These are phyloP conservation scores for Rhizopogon sp. DNA, from an alignment of 768 basidiomycete genomes.

Conservation along the genomic window DNA sequence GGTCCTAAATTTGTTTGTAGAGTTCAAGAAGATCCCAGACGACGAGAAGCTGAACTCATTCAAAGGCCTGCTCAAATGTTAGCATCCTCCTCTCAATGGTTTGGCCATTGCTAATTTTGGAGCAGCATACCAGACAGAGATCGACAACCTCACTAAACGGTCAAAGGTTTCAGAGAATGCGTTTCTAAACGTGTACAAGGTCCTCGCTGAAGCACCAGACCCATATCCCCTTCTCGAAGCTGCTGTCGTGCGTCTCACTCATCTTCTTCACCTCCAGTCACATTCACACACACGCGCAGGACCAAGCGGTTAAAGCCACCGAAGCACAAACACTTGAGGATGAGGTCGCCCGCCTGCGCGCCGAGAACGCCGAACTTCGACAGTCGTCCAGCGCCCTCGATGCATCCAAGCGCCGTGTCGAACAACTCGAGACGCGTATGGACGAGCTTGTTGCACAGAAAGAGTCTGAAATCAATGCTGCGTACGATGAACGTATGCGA, in stretches of 20 bases:
- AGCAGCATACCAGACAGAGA: slow-evolving; percentile 91
- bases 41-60: slow-evolving; percentile 82
- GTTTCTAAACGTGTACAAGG: slow-evolving; percentile 95
- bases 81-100: slow-evolving; percentile 8
- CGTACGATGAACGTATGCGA: slow-evolving; percentile 91
- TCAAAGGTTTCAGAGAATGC: slow-evolving; percentile 92
- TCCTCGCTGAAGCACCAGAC: slow-evolving; percentile 94
- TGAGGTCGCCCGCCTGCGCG: slow-evolving; percentile 67
- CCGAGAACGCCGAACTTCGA: slow-evolving; percentile 81
- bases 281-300: slow-evolving; percentile 38
- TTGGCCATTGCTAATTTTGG: background rate
- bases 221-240: slow-evolving; percentile 95
- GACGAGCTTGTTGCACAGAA: slow-evolving; percentile 87
- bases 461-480: slow-evolving; percentile 95
- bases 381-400: slow-evolving; percentile 66
- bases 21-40: slow-evolving; percentile 95
- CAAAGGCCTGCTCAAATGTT: slow-evolving; percentile 88
- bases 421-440: slow-evolving; percentile 93
- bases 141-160: slow-evolving; percentile 91
- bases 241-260: slow-evolving; percentile 60
- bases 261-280: background rate
- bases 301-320: slow-evolving; percentile 85
- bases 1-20: slow-evolving; percentile 33
- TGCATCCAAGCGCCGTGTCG: slow-evolving; percentile 67
- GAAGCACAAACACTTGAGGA: slow-evolving; percentile 74